These are phyloP conservation scores for Fusarium succisae DNA, from an alignment of 2,329 filamentous ascomycete species.

Conservation along the genomic window DNA sequence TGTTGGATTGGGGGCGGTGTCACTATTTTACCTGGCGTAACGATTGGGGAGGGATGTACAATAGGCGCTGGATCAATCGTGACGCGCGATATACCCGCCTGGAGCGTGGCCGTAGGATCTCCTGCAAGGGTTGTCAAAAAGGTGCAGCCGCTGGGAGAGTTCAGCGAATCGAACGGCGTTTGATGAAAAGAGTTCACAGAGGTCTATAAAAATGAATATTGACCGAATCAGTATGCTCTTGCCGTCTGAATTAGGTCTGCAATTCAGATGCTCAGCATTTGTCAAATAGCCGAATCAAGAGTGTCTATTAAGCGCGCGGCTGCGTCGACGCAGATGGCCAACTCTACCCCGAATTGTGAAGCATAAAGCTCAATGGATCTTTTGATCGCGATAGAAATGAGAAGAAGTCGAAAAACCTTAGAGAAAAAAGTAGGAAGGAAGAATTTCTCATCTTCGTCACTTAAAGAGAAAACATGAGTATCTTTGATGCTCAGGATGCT, in stretches of 20 bases:
- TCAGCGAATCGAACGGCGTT: not conserved
- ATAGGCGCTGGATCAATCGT: constrained; percentile 86
- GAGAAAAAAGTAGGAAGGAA: rapidly evolving
- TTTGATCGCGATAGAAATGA: not conserved
- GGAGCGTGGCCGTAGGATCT: constrained; percentile 49
- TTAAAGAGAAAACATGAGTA: rapidly evolving
- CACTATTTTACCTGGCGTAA: constrained; percentile 81
- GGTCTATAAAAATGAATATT: not conserved
- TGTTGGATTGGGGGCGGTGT: constrained; percentile 79
- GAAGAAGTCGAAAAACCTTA: rapidly evolving
- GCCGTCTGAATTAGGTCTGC: not conserved
- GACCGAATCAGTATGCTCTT: rapidly evolving
- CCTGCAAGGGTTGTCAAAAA: constrained; percentile 48
- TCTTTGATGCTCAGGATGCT: not conserved
- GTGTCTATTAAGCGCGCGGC: not conserved
- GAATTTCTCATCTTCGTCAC: rapidly evolving
- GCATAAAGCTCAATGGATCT: not conserved
- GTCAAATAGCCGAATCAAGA: not conserved
- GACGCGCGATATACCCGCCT: constrained; percentile 61
- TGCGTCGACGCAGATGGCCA: not conserved
- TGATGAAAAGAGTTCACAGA: not conserved
- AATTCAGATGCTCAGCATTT: not conserved
- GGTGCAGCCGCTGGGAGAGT: not conserved
- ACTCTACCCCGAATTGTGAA: not conserved
- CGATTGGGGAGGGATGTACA: constrained; percentile 76